These are phyloP conservation scores for Acorus gramineus DNA, from an alignment of 106 monocot species.

Conservation along the genomic window DNA sequence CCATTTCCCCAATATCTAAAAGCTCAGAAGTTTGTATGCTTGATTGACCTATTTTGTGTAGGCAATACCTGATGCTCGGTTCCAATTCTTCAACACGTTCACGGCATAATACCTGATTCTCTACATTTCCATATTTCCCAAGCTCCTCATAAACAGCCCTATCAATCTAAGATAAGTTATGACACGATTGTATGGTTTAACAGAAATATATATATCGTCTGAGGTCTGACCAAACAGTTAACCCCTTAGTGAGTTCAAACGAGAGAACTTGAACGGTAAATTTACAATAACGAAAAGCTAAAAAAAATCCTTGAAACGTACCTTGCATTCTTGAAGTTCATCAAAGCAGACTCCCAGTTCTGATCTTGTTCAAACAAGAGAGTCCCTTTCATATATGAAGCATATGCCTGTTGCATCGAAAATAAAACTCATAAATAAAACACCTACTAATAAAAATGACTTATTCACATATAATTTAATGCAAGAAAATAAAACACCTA, in stretches of 20 bases:
- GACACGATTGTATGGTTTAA: background rate
- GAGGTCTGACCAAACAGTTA: too few species aligned
- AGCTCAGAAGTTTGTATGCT: slow-evolving; percentile 74
- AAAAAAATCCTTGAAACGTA: slow-evolving; percentile 7
- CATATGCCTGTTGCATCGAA: slow-evolving; percentile 73
- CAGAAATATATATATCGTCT: background rate
- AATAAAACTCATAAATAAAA: too few species aligned
- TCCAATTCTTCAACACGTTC: slow-evolving; percentile 96
- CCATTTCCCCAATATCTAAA: slow-evolving; percentile 74
- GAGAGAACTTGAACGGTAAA: background rate
- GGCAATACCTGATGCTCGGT: slow-evolving; percentile 91
- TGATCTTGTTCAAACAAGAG: slow-evolving; percentile 94
- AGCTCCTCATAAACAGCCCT: slow-evolving; percentile 96
- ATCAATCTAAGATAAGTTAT: slow-evolving; percentile 1
- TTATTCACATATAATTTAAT: too few species aligned
- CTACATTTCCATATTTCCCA: slow-evolving; percentile 84
- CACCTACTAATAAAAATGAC: too few species aligned
- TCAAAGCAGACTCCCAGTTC: slow-evolving; percentile 72
- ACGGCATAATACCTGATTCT: slow-evolving; percentile 92
- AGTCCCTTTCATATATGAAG: slow-evolving; percentile 94
- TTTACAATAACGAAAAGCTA: background rate
- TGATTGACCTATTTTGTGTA: slow-evolving; percentile 85
- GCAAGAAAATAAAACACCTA: too few species aligned
- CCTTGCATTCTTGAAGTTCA: slow-evolving; percentile 94
- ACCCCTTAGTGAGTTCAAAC: background rate